Base-by-base conservation (phyloP, 2,329 filamentous ascomycete genomes). In the Ilyonectria sp. region DNA sequence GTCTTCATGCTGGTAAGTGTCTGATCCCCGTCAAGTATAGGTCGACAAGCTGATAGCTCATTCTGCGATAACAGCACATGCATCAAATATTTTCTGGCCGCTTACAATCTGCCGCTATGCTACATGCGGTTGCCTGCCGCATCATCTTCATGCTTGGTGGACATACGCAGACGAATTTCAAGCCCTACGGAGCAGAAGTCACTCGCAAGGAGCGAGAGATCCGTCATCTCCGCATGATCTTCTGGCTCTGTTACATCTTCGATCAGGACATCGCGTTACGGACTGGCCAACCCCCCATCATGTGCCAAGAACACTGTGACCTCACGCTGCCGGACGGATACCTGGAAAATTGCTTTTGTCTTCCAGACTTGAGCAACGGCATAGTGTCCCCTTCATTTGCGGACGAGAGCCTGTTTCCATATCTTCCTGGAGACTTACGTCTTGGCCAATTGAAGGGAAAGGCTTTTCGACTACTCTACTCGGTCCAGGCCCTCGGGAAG, bases 231-330 rank as follows among this genome's bases (percentile, higher is more conserved):
- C 78, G 82, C 2, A 71, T 76, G 19, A 60, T 88, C 0, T 89
- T 89, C 71, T 89, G 87, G 86, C 70, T 88, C 9, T 84, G 83
- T 69, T 89, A 87, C 67, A 79, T 78, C 3, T 73, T 86, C 23
- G 87, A 89, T 70, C 88, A 87, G 68, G 86, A 89, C 46, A 79
- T 88, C n/a, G 79, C 84, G 1, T 78, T 89, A 1, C 82, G 86
- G 6, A 86, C 83, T 0, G 85, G 86, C 1, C 85, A 86, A 60
- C 86, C 86, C 1, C 86, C 86, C 4, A 77, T 79, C 2, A 83
- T 67, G 54, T 56, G 88, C 1, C 86, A 86, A 1, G 75, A 79
- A 2, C 73, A 77, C 11, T 78, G 80, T 21, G 60, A 73, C 43
- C 43, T 44, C 43, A 44, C 43, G 43, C 43, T 44, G n/a, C 43